phyloP scores from a whole-genome alignment of 352 stramenopile species.

The Pythium plurisporium region DNA sequence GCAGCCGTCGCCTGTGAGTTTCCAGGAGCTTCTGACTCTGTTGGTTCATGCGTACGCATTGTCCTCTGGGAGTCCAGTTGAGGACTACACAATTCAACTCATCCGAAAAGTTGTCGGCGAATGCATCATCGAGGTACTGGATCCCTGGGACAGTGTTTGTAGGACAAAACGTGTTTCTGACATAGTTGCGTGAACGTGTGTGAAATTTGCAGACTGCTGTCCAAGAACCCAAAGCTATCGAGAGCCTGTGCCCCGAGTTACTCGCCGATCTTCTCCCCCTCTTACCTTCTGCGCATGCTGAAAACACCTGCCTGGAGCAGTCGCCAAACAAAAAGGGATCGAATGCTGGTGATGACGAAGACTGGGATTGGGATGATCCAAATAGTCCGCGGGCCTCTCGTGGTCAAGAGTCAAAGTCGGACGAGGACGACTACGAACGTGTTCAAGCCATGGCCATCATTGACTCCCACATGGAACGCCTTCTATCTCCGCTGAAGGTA shows the following conservation, averaged over 20 bases:
- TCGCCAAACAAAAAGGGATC: background rate
- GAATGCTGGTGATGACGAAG: constrained; percentile 24
- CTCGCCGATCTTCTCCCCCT: background rate
- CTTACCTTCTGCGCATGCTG: no score
- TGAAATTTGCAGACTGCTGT: background rate
- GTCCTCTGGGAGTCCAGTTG: constrained; percentile 35
- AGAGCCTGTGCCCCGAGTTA: background rate
- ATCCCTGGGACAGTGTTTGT: no score
- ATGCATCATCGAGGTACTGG: constrained; percentile 49
- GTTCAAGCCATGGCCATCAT: constrained; percentile 32
- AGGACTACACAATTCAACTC: constrained; percentile 73
- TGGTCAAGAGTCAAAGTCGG: background rate
- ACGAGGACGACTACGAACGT: constrained; percentile 25
- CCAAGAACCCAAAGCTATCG: background rate
- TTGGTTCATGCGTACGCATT: constrained; percentile 63
- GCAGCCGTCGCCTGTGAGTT: background rate
- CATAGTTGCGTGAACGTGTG: background rate
- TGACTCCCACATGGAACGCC: constrained; percentile 36
- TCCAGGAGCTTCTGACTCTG: constrained; percentile 51
- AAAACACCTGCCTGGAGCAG: no score
- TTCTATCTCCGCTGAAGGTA: constrained; percentile 54
- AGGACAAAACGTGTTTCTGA: no score
- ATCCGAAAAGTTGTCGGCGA: constrained; percentile 48
- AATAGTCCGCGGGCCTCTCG: background rate
- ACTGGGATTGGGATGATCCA: constrained; percentile 65